Evolutionary conservation across 768 basidiomycete species (phyloP), one percentile per base, ranked within the genome.

Genomic region (Pleurotus sapidus): DNA sequence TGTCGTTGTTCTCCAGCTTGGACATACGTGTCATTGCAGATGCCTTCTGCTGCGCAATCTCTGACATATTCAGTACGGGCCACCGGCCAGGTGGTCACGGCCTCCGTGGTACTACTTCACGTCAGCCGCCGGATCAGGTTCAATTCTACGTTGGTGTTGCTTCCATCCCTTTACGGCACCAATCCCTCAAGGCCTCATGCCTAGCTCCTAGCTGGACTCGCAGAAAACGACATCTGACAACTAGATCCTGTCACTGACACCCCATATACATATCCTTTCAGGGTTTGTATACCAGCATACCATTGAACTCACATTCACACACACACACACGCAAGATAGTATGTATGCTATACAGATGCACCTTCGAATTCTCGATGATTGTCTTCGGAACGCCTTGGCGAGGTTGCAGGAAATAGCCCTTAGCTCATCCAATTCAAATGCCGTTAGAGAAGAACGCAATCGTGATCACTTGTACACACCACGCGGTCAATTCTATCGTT

Each of bases 61-160:
- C 4, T 30, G 20, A 43, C 42, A 50, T 24, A 30, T 34, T 24
- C 38, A 40, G 39, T 53, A 37, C 38, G 34, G 38, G 20, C 30
- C 11, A 40, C n/a, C 50, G 50, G 38, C 20, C 30, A 50, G 23
- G 49, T 50, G 49, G 50, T 24, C n/a, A 17, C 50, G 14, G 23
- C 8, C n/a, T 40, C n/a, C 11, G 34, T 20, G 18, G 20, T 40
- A 9, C 15, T 14, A 15, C 50, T 37, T 53, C 23, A 43, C 42
- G 18, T 40, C 37, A 53, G 25, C 50, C 50, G 50, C 50, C 50
- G 50, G 50, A 53, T 53, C 50, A 53, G 27, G 23, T 40, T 24
- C 34, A 9, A 38, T 40, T 37, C 14, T 9, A 2, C 23, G 23
- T 40, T 20, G 4, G 15, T 18, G n/a, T 37, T 23, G 24, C 37